Evolutionary conservation across 2,329 filamentous ascomycete species (phyloP), one percentile per base, ranked within the genome.

Genomic region (Karstenula rhodostoma): DNA sequence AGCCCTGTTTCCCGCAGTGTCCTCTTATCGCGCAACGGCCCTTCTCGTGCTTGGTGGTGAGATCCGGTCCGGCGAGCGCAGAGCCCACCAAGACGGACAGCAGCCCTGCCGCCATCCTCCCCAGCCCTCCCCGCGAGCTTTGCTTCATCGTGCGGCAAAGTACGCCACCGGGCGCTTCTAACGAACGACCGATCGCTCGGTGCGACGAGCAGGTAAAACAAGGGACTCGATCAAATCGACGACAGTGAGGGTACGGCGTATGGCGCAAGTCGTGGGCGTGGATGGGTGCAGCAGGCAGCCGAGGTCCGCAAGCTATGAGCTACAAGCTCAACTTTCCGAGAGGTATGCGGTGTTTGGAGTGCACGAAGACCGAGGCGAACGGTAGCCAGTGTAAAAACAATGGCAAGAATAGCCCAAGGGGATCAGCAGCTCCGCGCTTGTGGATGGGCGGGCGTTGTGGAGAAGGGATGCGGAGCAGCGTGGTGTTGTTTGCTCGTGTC

Each of bases 21-120:
- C 93, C 93, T 52, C 94, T 88, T 64, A 98, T 92, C 0, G 94
- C 93, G 78, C 94, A 98, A 66, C 94, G 87, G 43, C 94, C 94
- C 52, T 89, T 83, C 79, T 97, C 94, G 70, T 97, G 94, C 66
- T 88, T 91, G 1, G 74, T 65, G 12, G 76, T 78, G 40, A 76
- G 65, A 29, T 74, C 73, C 37, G 75, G 74, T 6, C 69, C 71
- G 12, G 70, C 74, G 29, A 75, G 58, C 25, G 67, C 69, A 17
- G 73, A 58, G n/a, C 64, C 67, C 13, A 70, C 69, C 37, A 76
- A 63, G 37, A 74, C 59, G 56, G 70, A 66, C 37, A 77, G 59
- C 56, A 78, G 59, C 17, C 71, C 73, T 19, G 72, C 68, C 23
- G 71, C 62, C 48, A 65, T 62, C 23, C 63, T 60, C 56, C 66